A percentile compares a stretch with the other conserved stretches of the same genome.
phyloP scores from a whole-genome alignment of 169 alveolate genomes.

The Eimeria mitis region DNA sequence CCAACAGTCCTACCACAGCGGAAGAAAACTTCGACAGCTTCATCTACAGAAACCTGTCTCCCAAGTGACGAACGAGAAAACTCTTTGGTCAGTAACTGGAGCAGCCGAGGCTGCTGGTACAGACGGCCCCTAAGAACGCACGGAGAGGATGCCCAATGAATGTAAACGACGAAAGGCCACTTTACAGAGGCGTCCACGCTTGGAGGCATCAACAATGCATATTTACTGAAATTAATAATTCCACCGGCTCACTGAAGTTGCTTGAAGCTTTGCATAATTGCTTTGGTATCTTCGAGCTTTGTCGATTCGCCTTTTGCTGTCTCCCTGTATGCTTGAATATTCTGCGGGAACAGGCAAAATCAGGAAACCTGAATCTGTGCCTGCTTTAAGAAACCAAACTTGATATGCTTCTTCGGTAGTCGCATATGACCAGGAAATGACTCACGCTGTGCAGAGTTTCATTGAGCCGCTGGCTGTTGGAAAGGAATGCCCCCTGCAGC shows the following conservation, averaged over 20 bases:
- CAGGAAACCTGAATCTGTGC: neutral
- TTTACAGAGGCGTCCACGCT: neutral
- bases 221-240: neutral
- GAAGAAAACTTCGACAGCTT: conserved; percentile 8
- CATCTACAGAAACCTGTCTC: conserved; percentile 14
- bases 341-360: neutral
- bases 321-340: conserved; percentile 8
- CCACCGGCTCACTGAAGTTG: conserved; percentile 8
- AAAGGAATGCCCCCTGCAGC: conserved; percentile 24
- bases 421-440: neutral
- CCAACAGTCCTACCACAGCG: conserved; percentile 30
- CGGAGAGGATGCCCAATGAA: neutral
- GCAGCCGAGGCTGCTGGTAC: conserved; percentile 59
- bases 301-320: conserved; percentile 25
- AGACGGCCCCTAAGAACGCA: neutral
- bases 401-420: neutral
- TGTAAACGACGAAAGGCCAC: too few relatives aligned
- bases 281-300: conserved; percentile 25
- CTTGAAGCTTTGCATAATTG: conserved; percentile 34
- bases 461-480: conserved; percentile 27
- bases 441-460: conserved; percentile 40
- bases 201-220: neutral
- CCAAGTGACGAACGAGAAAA: conserved; percentile 57
- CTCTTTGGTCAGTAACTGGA: conserved; percentile 29
- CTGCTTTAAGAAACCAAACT: neutral